These are phyloP conservation scores for Perkinsus marinus DNA, from an alignment of 169 alveolate genomes.

Conservation along the genomic window DNA sequence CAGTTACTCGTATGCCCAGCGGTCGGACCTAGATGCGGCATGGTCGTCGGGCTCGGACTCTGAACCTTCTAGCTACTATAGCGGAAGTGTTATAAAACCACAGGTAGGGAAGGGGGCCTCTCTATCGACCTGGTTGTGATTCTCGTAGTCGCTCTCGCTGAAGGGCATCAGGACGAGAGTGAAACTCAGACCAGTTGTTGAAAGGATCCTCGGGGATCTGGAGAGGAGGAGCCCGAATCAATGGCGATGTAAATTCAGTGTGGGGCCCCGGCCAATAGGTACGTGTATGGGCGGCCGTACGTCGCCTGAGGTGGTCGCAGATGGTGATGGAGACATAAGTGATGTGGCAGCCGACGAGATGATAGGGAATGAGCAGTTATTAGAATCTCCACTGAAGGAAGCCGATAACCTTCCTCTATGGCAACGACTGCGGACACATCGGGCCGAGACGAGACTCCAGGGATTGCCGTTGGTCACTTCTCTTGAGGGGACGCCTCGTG, in stretches of 20 bases:
- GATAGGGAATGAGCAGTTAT: no score
- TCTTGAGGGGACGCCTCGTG: background rate
- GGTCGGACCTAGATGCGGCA: background rate
- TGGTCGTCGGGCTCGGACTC: background rate
- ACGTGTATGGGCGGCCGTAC: background rate
- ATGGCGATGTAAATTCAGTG: background rate
- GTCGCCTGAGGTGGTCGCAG: no score
- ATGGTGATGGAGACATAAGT: no score
- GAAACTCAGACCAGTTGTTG: background rate
- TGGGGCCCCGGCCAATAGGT: background rate
- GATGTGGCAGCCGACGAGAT: no score
- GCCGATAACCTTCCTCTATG: background rate
- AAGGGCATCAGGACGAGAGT: background rate
- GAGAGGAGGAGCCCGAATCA: background rate
- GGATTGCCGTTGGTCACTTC: background rate
- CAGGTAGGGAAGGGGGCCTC: background rate
- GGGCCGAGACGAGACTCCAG: background rate
- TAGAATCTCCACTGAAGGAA: background rate
- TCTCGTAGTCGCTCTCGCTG: background rate
- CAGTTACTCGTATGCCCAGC: background rate
- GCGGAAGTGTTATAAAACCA: background rate
- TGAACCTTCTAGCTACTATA: background rate
- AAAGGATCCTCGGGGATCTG: background rate
- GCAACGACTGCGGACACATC: background rate
- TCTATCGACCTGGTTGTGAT: background rate